Evolutionary conservation across 192 early-diverging fungal genomes (phyloP), one percentile per base, ranked within the genome.

Genomic region (Umbelopsis isabellina): DNA sequence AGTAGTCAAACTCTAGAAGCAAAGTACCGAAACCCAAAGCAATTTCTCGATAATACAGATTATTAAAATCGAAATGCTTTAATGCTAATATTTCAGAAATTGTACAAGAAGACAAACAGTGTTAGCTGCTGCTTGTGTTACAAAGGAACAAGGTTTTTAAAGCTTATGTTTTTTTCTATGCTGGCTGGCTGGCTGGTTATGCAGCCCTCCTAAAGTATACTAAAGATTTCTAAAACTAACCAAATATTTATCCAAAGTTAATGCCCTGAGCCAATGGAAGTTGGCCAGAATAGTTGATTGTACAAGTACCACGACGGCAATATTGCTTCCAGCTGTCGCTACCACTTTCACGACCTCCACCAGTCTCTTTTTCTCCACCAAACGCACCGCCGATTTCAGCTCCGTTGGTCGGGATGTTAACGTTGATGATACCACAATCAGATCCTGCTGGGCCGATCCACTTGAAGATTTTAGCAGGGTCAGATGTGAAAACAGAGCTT

Each of bases 341-440:
- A 33, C 96, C 96, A 75, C 90, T 91, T 82, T 93, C 96, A 68
- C 94, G 91, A 65, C 96, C 96, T 35, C 95, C 93, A 66, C 95
- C 95, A 27, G 94, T 96, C 77, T 98, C 96, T 86, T 98, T 98
- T 84, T 98, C 94, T 65, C 96, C 96, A 50, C 96, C 96, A 84
- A 98, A 97, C 7, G 96, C 96, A 49, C 95, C 94, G 47, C 96
- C 96, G 80, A 98, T 95, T 85, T 98, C 96, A 33, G 96, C 95
- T 48, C 96, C 96, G 80, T 93, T 95, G 66, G 96, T 97, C 25
- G 96, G 95, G 72, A 98, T 92, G 86, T 98, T 98, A 67, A 95
- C 90, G 81, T 96, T 97, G 79, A 96, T 92, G 35, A 92, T 92
- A 65, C 94, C 94, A 67, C 92, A 95, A 84, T 97, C 96, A 18